Base-by-base conservation (phyloP, 2,329 filamentous ascomycete species). In the Diaporthe amygdali region DNA sequence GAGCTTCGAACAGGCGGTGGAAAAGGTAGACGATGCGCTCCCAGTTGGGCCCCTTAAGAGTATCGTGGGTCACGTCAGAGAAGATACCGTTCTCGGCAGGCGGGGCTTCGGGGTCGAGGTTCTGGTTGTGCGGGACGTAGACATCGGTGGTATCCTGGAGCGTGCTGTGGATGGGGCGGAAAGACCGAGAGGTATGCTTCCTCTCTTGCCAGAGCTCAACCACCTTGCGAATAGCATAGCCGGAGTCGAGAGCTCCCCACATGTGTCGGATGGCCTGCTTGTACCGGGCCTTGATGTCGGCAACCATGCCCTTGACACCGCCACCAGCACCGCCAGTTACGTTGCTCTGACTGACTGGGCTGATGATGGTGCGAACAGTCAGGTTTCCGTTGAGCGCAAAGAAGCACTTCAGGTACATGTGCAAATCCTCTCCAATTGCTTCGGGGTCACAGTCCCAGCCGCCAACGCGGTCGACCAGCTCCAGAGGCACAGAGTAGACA, bases 331-430 rank as follows among this genome's bases (percentile, higher is more conserved):
- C 87, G 52, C 89, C 90, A 61, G 89, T 89, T 64, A 93, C 90
- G 76, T 94, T 93, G 81, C 87, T 93, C 78, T 93, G 92, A 81
- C 91, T 93, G 71, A 93, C 91, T 2, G 92, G 91, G 72, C 90
- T 91, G 75, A 91, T 83, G 37, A 94, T 86, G 4, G 91, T 89
- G 61, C 88, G 86, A 56, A 88, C 88, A 15, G 90, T 90, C 68
- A 94, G 78, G 77, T 93, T 90, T 3, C 92, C 92, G 73, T 92
- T 92, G 22, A 93, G 86, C 1, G 91, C 90, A 74, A 94, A 94
- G 82, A 94, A 94, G 79, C 91, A 93, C 84, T 94, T 94, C 73
- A 94, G 85, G 77, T 92, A 92, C 92, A 94, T 94, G 82, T 94
- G 92, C 77, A 94, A 81, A 77, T 94, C 92, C 80, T 94, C 92